Percentiles rank a stretch among this genome's conserved stretches.
Evolutionary conservation across 768 basidiomycete genomes (phyloP).

Genomic region (Gloeopeniophorella convolvens): DNA sequence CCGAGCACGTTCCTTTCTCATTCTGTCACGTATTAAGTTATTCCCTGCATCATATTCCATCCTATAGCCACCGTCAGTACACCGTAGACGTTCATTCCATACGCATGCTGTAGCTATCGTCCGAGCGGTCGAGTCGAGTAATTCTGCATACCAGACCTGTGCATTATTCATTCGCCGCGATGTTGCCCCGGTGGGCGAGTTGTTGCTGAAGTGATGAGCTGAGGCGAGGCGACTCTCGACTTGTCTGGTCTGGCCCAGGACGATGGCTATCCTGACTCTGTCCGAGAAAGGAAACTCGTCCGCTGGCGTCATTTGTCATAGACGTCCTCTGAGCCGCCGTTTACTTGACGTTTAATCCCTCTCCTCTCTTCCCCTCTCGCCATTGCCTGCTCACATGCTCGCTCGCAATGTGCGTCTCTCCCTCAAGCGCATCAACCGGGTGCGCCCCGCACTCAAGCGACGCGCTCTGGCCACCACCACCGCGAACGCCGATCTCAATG

Average conservation of each 20-base stretch:
- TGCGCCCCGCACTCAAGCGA: background rate
- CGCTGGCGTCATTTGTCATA: no score
- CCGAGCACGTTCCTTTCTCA: slow-evolving; percentile 12
- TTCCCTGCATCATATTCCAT: slow-evolving; percentile 9
- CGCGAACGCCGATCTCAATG: slow-evolving; percentile 38
- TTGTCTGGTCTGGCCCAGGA: no score
- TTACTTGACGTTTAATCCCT: background rate
- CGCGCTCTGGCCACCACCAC: slow-evolving; percentile 24
- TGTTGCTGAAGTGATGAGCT: no score
- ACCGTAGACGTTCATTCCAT: slow-evolving; percentile 9
- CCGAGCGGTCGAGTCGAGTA: background rate
- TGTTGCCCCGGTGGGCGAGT: no score
- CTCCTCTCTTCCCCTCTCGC: background rate
- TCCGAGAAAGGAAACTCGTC: no score
- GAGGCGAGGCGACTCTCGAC: no score
- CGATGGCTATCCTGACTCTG: no score
- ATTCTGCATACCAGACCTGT: no score
- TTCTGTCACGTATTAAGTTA: slow-evolving; percentile 17
- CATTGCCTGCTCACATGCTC: slow-evolving; percentile 17
- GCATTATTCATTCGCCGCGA: no score
- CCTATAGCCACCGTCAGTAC: slow-evolving; percentile 8
- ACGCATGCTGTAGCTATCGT: slow-evolving; percentile 7
- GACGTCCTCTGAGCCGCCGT: background rate
- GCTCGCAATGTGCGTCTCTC: slow-evolving; percentile 18
- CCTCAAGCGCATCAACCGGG: slow-evolving; percentile 3